These are phyloP conservation scores for Euphorbia peplus DNA, from an alignment of 345 rosid genomes.

Conservation along the genomic window DNA sequence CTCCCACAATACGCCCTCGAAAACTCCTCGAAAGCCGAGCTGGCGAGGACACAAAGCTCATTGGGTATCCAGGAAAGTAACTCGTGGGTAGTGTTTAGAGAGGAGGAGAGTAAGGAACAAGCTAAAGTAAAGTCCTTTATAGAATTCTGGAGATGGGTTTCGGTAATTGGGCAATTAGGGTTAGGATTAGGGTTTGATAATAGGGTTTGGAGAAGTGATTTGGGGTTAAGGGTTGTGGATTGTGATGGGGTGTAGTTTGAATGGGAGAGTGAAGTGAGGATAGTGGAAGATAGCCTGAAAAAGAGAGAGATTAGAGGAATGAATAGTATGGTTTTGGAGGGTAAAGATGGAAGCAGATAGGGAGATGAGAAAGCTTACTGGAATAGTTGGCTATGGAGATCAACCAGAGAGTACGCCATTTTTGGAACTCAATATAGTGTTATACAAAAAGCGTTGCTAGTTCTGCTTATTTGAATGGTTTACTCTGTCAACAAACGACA, in stretches of 20 bases:
- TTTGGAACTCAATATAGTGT: conserved; percentile 3
- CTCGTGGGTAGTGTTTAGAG: conserved; percentile 51
- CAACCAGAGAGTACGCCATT: conserved; percentile 36
- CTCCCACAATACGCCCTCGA: conserved; percentile 30
- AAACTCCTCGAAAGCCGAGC: conserved; percentile 38
- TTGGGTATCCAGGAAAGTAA: conserved; percentile 70
- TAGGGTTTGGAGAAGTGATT: conserved; percentile 50
- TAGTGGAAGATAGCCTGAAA: conserved; percentile 44
- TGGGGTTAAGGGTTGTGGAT: conserved; percentile 39
- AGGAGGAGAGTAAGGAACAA: conserved; percentile 57
- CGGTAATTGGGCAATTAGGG: conserved; percentile 9
- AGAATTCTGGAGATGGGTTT: conserved; percentile 21
- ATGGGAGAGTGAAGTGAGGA: conserved; percentile 40
- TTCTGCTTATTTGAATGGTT: background rate
- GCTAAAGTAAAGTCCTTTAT: conserved; percentile 58
- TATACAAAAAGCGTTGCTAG: background rate
- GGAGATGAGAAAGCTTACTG: conserved; percentile 36
- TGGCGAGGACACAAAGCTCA: conserved; percentile 29
- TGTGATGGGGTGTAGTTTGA: conserved; percentile 45
- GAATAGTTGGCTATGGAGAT: conserved; percentile 43
- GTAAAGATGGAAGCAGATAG: background rate
- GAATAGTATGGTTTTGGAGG: background rate
- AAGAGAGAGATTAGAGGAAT: background rate
- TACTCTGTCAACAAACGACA: background rate
- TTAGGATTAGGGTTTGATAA: conserved; percentile 27